Base-by-base conservation (phyloP, 1,284 basidiomycete species). In the Anthracocystis walkeri region DNA sequence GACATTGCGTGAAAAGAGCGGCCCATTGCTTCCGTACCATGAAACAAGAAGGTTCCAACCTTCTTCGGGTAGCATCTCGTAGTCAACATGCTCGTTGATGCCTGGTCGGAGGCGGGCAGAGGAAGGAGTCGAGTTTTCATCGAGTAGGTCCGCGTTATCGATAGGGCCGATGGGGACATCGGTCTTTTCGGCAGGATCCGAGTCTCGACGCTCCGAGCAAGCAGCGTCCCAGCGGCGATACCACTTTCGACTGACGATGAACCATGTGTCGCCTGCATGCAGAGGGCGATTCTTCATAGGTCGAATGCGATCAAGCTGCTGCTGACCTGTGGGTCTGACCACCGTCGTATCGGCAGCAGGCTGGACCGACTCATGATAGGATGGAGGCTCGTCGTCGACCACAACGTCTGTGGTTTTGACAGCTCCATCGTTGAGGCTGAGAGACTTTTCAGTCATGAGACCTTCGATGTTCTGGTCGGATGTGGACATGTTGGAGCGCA, bases 161-260 rank as follows among this genome's bases (percentile, higher is more conserved):
- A 94, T 90, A 31, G 92, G 89, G 16, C 91, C 91, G 51, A 94
- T 83, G 67, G 91, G 68, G 25, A 76, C 62, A 42, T 88, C 86
- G 84, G 91, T 90, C 35, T 87, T 86, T 25, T 91, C 81, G 4
- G 87, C 85, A 25, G 90, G 91, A 56, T 88, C 89, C 85, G 93
- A 93, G 86, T 90, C 90, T 21, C 88, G 84, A 70, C 89, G 86
- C 27, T 91, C 91, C 0, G 89, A 88, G 80, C 90, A 91, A 8
- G 91, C 92, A 74, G 89, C 89, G 70, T 88, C 87, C 91, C 92
- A 95, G 14, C 89, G 89, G 55, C 88, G 89, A 86, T 89, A 92
- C 94, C 94, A 95, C 14, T 82, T 78, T 51, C 88, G 85, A 31
- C 90, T 88, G 33, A 95, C 87, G 55, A 95, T 86, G 85, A 90